A percentile compares a stretch with the other conserved stretches of the same genome.
Conservation (phyloP, 2,329 filamentous ascomycete genomes). For the Monilinia fructicola region DNA sequence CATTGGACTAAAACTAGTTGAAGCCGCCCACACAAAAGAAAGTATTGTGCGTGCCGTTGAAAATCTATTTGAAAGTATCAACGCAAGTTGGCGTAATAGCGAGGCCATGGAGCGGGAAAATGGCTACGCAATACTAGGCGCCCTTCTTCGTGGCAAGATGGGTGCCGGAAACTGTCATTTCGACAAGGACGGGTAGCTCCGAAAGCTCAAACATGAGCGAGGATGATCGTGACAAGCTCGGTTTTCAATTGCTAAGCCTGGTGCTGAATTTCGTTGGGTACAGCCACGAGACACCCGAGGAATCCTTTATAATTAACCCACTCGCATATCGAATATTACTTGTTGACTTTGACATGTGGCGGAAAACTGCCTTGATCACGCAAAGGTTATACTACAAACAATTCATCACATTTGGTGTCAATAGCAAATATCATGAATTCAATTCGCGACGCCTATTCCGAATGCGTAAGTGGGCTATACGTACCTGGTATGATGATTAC, state of each 20-base stretch:
- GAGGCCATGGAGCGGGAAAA: conserved; percentile 97
- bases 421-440: conserved; percentile 89
- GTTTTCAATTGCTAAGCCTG: conserved; percentile 67
- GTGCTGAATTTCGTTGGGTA: conserved; percentile 89
- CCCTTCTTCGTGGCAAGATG: conserved; percentile 81
- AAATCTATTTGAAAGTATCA: conserved; percentile 81
- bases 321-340: conserved; percentile 89
- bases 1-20: conserved; percentile 79
- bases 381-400: conserved; percentile 92
- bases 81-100: conserved; percentile 93
- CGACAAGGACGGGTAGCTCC: conserved; percentile 39
- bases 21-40: conserved; percentile 68
- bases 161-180: conserved; percentile 49
- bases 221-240: conserved; percentile 56
- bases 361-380: conserved; percentile 70
- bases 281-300: conserved; percentile 71
- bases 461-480: conserved; percentile 69
- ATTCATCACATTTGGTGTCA: conserved; percentile 82
- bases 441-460: conserved; percentile 82
- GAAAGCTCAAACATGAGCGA: conserved; percentile 45
- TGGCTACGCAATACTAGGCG: conserved; percentile 84
- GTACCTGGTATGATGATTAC: background rate
- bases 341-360: conserved; percentile 92
- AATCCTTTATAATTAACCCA: conserved; percentile 93
- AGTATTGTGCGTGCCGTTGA: conserved; percentile 75